A percentile compares a stretch with the other conserved stretches of the same genome.
phyloP scores from a whole-genome alignment of 768 basidiomycete genomes.

The Guyanaporus albipodus region DNA sequence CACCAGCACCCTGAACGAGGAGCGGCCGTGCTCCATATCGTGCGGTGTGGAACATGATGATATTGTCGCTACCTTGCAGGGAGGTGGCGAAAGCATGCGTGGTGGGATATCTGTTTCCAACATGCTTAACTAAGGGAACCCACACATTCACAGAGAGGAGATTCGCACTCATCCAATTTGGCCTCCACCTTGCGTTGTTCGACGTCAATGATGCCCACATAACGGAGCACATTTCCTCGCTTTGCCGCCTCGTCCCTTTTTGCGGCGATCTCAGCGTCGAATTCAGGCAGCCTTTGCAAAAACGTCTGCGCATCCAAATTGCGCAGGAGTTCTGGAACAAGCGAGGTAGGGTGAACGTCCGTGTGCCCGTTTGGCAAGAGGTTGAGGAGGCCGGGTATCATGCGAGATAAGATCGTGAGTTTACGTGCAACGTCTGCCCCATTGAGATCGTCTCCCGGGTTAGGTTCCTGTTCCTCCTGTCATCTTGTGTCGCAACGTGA shows the following conservation, averaged over 20 bases:
- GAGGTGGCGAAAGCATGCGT: constrained; percentile 95
- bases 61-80: constrained; percentile 95
- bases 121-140: neutral
- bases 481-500: neutral
- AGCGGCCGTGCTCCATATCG: constrained; percentile 86
- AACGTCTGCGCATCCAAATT: constrained; percentile 80
- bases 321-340: constrained; percentile 76
- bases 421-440: constrained; percentile 97
- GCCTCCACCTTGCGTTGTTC: constrained; percentile 66
- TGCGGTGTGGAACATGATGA: constrained; percentile 95
- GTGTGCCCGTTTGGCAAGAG: constrained; percentile 71
- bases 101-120: constrained; percentile 64
- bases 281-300: constrained; percentile 71
- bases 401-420: constrained; percentile 89
- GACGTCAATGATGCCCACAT: constrained; percentile 92
- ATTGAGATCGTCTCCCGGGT: constrained; percentile 94
- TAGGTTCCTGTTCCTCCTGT: constrained; percentile 74
- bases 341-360: constrained; percentile 77
- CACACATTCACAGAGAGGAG: neutral
- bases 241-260: constrained; percentile 73
- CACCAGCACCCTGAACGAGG: constrained; percentile 93
- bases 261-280: constrained; percentile 73
- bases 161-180: constrained; percentile 77
- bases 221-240: constrained; percentile 84
- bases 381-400: constrained; percentile 50